Base-by-base conservation (phyloP, 1,139 yeast genomes). In the Blastobotrys aristatus region DNA sequence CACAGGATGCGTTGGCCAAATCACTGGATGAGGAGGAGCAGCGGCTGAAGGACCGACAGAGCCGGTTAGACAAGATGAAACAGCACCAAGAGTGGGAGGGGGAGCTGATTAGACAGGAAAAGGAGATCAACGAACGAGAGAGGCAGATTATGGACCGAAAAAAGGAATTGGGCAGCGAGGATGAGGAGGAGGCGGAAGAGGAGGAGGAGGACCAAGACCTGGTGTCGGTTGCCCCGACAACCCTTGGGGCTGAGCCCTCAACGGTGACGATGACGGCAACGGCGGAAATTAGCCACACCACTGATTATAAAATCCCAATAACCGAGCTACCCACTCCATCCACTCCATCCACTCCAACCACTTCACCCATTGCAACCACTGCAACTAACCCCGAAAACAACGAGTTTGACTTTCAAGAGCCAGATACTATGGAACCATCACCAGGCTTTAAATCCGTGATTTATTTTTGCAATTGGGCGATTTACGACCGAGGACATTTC, bases 401-500 rank as follows among this genome's bases (percentile, higher is more conserved):
- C 5, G 20, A 24, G 6, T n/a, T 37, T 7, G 17, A 22, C 10
- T 5, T 30, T 4, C 3, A 30, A 14, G 43, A 40, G 30, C 38
- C 38, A 16, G 44, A 16, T n/a, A n/a, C 5, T 2, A 16, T 29
- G 34, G n/a, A n/a, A 24, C 46, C 40, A 27, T 18, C 37, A 8
- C 27, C 34, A 27, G 46, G 46, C 13, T 58, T 50, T 50, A 49
- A 53, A 39, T 54, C 60, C 2, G 62, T 61, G 13, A 46, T 59
- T 21, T 61, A 61, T 41, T 61, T 60, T 43, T 58, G 63, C 51
- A 56, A 57, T 61, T 90, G 97, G 97, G 78, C 92, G 0, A 83
- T 84, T 7, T 87, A 88, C 56, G 72, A 69, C 13, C 66, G 82
- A 31, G 67, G 75, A 20, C 89, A 82, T 61, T 73, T 72, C 46